A percentile compares a stretch with the other conserved stretches of the same genome.
Evolutionary conservation across 1,284 basidiomycete genomes (phyloP).

Genomic region (Boletellus deceptivus): DNA sequence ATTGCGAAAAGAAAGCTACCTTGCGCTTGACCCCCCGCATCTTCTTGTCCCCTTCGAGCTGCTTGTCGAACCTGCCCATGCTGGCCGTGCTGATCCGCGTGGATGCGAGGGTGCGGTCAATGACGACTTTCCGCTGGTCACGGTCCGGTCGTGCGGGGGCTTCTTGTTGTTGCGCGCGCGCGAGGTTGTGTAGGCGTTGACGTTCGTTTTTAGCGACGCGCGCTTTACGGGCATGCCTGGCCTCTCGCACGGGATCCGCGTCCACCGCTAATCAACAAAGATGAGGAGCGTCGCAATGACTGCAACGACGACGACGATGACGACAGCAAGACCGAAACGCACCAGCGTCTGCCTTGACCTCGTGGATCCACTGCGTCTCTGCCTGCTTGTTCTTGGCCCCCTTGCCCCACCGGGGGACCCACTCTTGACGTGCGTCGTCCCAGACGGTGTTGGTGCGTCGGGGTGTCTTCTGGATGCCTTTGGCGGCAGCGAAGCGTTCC

Average conservation of each 20-base stretch:
- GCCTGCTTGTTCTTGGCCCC: slow-evolving; percentile 87
- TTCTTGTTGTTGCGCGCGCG: slow-evolving; percentile 43
- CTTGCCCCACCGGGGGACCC: slow-evolving; percentile 92
- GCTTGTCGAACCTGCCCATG: slow-evolving; percentile 90
- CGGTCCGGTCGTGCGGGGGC: too few species aligned
- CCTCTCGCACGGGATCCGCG: slow-evolving; percentile 76
- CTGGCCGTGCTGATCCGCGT: slow-evolving; percentile 88
- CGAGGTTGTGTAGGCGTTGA: slow-evolving; percentile 79
- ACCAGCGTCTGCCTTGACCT: slow-evolving; percentile 86
- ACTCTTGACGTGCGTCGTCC: slow-evolving; percentile 94
- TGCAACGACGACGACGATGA: slow-evolving; percentile 11
- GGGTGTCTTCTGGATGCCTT: slow-evolving; percentile 82
- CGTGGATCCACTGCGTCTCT: slow-evolving; percentile 92
- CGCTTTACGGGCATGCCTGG: slow-evolving; percentile 76
- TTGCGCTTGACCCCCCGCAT: slow-evolving; percentile 89
- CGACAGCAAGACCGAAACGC: slow-evolving; percentile 29
- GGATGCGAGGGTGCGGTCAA: slow-evolving; percentile 77
- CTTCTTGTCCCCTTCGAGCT: slow-evolving; percentile 89
- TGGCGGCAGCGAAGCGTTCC: slow-evolving; percentile 93
- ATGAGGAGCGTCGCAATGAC: background rate
- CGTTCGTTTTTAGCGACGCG: slow-evolving; percentile 84
- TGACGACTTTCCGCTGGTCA: slow-evolving; percentile 64
- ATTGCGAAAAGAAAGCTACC: slow-evolving; percentile 44
- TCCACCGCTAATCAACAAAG: slow-evolving; percentile 53
- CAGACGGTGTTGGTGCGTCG: slow-evolving; percentile 78